Conservation (phyloP, 495 filamentous ascomycete species). For the Elasticomyces elasticus region DNA sequence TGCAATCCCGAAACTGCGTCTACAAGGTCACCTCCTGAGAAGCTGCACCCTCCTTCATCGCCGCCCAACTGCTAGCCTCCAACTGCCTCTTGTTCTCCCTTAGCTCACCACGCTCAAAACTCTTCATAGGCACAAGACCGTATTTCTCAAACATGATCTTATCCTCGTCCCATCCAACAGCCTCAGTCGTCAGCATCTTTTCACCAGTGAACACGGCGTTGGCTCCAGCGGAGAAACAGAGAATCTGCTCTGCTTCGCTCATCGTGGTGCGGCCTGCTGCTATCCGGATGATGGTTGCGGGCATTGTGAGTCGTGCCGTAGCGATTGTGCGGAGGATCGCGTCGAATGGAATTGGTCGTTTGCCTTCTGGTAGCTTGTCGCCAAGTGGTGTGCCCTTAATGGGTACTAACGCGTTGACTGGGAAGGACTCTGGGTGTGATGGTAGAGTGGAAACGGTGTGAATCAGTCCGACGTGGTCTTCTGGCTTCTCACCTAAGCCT, state of each 20-base stretch:
- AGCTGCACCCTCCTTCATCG: not conserved
- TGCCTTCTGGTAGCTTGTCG: constrained; percentile 37
- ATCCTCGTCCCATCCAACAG: constrained; percentile 82
- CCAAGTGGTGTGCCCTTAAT: constrained; percentile 78
- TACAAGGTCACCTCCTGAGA: no score
- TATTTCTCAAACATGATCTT: constrained; percentile 65
- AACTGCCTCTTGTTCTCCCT: constrained; percentile 4
- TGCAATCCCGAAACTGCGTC: no score
- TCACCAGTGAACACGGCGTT: constrained; percentile 87
- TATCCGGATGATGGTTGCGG: constrained; percentile 67
- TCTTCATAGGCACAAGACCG: constrained; percentile 59
- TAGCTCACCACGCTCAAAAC: constrained; percentile 13
- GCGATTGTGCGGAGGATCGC: constrained; percentile 65
- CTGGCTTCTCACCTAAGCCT: constrained; percentile 62
- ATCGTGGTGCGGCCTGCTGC: constrained; percentile 71
- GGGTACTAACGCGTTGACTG: constrained; percentile 75
- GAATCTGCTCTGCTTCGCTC: constrained; percentile 69
- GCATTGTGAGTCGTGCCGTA: constrained; percentile 67
- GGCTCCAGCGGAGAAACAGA: constrained; percentile 76
- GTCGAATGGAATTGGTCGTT: constrained; percentile 56
- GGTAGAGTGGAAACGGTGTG: constrained; percentile 68
- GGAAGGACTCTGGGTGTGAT: constrained; percentile 71
- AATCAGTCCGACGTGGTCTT: constrained; percentile 68
- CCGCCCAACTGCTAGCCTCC: not conserved
- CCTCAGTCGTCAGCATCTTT: constrained; percentile 84